phyloP scores from a whole-genome alignment of 1,284 basidiomycete species.

The Singerocomus inundabilis region DNA sequence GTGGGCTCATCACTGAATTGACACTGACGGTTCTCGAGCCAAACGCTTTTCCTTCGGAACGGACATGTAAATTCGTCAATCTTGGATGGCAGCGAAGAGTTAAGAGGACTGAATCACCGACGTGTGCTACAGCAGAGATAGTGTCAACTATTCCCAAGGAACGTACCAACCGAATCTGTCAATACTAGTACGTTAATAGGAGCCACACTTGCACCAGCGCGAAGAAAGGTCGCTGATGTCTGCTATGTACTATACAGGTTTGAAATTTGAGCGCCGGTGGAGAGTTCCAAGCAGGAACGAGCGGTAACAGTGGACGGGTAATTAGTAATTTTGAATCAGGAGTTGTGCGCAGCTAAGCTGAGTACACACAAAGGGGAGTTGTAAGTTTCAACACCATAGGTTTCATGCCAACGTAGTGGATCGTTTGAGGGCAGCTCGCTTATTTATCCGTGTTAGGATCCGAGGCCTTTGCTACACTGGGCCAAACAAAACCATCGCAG shows the following conservation, averaged over 20 bases:
- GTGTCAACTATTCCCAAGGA: too few relatives aligned
- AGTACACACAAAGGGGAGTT: not conserved
- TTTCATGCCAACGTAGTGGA: not conserved
- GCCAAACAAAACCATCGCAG: slow-evolving; percentile 26
- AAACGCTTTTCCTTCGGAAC: slow-evolving; percentile 38
- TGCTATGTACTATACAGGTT: not conserved
- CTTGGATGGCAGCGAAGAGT: slow-evolving; percentile 44
- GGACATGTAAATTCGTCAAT: slow-evolving; percentile 41
- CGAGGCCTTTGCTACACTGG: slow-evolving; percentile 25
- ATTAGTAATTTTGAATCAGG: not conserved
- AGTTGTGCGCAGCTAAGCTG: not conserved
- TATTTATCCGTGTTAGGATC: slow-evolving; percentile 31
- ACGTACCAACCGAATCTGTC: too few relatives aligned
- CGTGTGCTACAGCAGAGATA: slow-evolving; percentile 41
- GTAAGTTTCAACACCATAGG: not conserved
- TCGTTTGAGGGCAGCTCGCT: too few relatives aligned
- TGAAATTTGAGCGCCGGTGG: not conserved
- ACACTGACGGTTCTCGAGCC: slow-evolving; percentile 33
- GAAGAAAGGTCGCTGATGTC: not conserved
- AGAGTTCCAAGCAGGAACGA: slow-evolving; percentile 3
- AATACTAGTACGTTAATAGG: slow-evolving; percentile 9
- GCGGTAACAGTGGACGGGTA: not conserved
- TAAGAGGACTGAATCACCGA: slow-evolving; percentile 50
- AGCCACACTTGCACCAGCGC: slow-evolving; percentile 4
- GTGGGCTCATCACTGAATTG: slow-evolving; percentile 41